Percentiles rank a stretch among this genome's conserved stretches.
phyloP scores from a whole-genome alignment of 306 rosid genomes.

The Canavalia gladiata region DNA sequence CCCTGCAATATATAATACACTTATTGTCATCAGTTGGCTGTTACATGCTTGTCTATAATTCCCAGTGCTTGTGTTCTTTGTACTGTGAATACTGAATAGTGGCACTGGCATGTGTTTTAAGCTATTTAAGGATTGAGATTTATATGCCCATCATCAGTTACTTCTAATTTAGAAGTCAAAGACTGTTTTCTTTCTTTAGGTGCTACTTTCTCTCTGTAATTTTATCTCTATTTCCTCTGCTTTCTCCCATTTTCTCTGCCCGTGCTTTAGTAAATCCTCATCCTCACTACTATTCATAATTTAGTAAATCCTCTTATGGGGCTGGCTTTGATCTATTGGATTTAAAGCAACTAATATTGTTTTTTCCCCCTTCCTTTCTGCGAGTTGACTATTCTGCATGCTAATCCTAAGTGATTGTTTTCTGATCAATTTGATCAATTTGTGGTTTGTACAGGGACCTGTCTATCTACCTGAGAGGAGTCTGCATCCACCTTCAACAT shows the following conservation, averaged over 20 bases:
- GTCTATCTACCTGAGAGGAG: constrained; percentile 69
- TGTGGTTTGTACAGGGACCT: constrained; percentile 71
- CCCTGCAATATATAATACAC: not conserved
- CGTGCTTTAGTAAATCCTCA: not conserved
- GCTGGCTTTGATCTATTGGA: constrained; percentile 11
- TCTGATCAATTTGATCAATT: constrained; percentile 31
- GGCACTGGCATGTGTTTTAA: not conserved
- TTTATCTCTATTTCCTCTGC: not conserved
- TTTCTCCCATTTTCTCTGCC: not conserved
- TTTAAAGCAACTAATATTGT: constrained; percentile 6
- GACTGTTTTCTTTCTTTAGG: not conserved
- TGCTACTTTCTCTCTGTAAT: not conserved
- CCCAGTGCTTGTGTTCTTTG: not conserved
- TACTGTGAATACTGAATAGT: constrained; percentile 11
- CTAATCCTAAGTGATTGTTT: constrained; percentile 22
- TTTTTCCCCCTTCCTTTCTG: not conserved
- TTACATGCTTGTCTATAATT: constrained; percentile 1
- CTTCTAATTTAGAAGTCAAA: not conserved
- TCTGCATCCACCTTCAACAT: constrained; percentile 65
- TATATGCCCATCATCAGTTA: constrained; percentile 17
- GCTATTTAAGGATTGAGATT: constrained; percentile 14
- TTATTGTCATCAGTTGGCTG: not conserved
- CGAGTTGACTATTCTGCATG: not conserved
- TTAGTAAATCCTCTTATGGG: constrained; percentile 28
- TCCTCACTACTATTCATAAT: constrained; percentile 7